phyloP scores from a whole-genome alignment of 139 green algal species.

The Mesostigma viride region DNA sequence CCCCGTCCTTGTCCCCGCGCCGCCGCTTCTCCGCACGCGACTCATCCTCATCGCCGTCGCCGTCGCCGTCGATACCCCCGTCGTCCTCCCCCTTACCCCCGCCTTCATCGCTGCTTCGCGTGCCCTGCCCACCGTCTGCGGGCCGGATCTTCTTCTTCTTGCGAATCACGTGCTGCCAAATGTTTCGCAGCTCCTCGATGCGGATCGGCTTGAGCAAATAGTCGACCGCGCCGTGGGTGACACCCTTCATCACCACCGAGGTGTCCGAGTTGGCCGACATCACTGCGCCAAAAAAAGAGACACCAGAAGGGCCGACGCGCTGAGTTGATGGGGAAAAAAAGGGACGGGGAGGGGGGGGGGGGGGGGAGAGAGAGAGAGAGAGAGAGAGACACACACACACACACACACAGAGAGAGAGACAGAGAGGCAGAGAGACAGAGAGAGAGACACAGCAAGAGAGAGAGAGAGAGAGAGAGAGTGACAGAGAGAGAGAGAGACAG shows the following conservation, averaged over 20 bases:
- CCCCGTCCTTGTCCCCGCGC: background rate
- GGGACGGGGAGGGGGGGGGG: background rate
- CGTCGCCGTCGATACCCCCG: background rate
- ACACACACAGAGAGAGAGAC: too few species aligned
- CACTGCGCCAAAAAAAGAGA: conserved; percentile 58
- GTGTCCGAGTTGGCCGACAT: conserved; percentile 90
- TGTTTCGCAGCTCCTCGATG: conserved; percentile 85
- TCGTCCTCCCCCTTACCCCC: background rate
- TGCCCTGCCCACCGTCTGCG: too few species aligned
- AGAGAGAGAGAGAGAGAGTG: too few species aligned
- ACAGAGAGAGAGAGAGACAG: too few species aligned
- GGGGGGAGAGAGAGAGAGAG: conserved; percentile 1
- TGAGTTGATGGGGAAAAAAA: background rate
- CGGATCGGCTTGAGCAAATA: conserved; percentile 95
- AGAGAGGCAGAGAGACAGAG: too few species aligned
- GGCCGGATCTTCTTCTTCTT: too few species aligned
- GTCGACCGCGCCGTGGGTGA: conserved; percentile 90
- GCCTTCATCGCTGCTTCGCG: background rate
- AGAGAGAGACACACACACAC: too few species aligned
- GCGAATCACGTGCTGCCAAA: conserved; percentile 94
- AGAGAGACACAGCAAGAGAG: too few species aligned
- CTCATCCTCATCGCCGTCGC: background rate
- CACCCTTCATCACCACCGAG: conserved; percentile 72
- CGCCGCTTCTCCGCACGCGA: background rate
- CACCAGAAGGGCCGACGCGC: too few species aligned